Conservation (phyloP, 768 basidiomycete species). For the Boletus sp. region DNA sequence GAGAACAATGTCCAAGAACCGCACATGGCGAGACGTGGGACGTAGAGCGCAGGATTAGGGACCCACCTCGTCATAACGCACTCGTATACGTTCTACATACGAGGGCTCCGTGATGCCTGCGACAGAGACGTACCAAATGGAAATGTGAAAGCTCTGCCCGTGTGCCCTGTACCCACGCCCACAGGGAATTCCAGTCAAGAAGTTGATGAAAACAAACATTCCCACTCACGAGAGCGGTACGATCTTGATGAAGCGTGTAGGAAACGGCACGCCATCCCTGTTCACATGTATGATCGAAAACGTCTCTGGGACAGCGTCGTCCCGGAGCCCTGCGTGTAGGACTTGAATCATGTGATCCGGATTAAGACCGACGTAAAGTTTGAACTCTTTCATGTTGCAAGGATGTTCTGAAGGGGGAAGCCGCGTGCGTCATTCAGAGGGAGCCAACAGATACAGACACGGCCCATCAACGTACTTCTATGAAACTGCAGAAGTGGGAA, state of each 20-base stretch:
- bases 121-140: constrained; percentile 72
- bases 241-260: constrained; percentile 70
- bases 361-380: constrained; percentile 60
- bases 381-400: constrained; percentile 84
- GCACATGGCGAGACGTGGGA: background rate
- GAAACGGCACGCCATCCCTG: constrained; percentile 52
- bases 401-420: constrained; percentile 56
- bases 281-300: constrained; percentile 59
- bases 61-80: constrained; percentile 61
- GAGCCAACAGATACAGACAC: background rate
- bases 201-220: background rate
- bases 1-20: background rate
- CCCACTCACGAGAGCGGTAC: constrained; percentile 67
- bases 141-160: constrained; percentile 69
- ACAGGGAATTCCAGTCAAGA: background rate
- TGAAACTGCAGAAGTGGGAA: constrained; percentile 16
- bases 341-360: constrained; percentile 69
- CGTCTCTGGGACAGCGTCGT: constrained; percentile 61
- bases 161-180: constrained; percentile 48
- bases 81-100: constrained; percentile 53
- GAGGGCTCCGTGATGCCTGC: constrained; percentile 54
- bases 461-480: constrained; percentile 20
- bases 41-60: too few species aligned
- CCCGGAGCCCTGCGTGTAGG: constrained; percentile 59
- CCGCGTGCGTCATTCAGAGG: background rate